Conservation (phyloP, 1,139 yeast species). For the Diutina scorzettiae region DNA sequence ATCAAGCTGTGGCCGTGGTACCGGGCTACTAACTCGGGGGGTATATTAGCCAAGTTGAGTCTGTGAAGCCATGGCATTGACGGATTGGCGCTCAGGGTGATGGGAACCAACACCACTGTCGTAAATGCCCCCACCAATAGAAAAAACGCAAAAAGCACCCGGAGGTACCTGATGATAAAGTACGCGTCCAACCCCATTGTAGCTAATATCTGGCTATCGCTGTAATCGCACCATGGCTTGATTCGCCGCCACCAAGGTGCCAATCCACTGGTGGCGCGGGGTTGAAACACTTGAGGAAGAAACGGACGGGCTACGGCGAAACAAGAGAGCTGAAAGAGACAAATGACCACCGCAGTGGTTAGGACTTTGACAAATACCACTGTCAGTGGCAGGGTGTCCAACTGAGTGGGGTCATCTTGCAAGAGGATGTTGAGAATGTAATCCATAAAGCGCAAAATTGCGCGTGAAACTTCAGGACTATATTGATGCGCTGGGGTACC, state of each 20-base stretch:
- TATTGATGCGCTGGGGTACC: no score
- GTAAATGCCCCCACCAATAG: conserved; percentile 36
- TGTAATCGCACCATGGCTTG: neutral
- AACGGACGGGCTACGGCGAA: neutral
- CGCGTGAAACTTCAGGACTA: no score
- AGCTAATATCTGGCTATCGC: neutral
- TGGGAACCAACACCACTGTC: conserved; percentile 43
- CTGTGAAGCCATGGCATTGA: conserved; percentile 29
- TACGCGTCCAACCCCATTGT: conserved; percentile 34
- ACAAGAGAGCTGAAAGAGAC: neutral
- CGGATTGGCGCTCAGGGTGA: conserved; percentile 38
- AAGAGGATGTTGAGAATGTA: neutral
- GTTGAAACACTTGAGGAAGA: neutral
- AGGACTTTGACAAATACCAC: neutral
- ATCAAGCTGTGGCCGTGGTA: conserved; percentile 45
- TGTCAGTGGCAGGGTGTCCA: neutral
- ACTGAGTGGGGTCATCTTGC: neutral
- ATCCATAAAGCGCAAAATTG: no score
- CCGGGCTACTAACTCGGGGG: conserved; percentile 30
- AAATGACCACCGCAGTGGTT: neutral
- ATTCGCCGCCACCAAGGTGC: neutral
- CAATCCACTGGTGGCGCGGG: neutral
- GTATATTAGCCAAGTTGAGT: conserved; percentile 50
- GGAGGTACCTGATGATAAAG: conserved; percentile 44
- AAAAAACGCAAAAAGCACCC: conserved; percentile 36